phyloP scores from a whole-genome alignment of 2,329 filamentous ascomycete genomes.

The Endocalyx cinctus region DNA sequence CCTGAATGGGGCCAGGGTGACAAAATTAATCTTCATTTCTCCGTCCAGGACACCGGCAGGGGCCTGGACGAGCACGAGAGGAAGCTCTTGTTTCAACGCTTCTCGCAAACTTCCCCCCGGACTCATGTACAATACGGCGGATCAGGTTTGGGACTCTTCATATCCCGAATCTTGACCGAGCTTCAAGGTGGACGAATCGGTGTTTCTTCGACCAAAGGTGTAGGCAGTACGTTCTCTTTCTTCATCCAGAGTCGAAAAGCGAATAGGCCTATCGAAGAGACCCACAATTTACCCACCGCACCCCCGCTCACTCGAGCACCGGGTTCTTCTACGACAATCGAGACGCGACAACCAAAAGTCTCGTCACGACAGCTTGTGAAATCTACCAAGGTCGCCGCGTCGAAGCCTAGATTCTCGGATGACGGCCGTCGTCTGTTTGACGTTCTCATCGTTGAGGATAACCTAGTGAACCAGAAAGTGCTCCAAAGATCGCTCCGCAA shows the following conservation, averaged over 20 bases:
- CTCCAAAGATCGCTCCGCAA: conserved; percentile 58
- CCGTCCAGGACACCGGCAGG: conserved; percentile 68
- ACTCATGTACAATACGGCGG: conserved; percentile 71
- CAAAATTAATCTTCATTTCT: conserved; percentile 66
- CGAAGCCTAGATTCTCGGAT: conserved; percentile 21
- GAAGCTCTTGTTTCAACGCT: conserved; percentile 63
- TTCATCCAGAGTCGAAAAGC: conserved; percentile 66
- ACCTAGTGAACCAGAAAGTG: conserved; percentile 62
- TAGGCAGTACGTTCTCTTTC: conserved; percentile 72
- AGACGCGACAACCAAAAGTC: conserved; percentile 22
- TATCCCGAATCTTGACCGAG: conserved; percentile 70
- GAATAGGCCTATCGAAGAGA: conserved; percentile 32
- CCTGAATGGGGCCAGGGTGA: conserved; percentile 69
- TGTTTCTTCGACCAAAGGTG: conserved; percentile 60
- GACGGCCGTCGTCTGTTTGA: conserved; percentile 39
- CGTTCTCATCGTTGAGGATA: conserved; percentile 64
- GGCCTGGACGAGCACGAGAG: conserved; percentile 61
- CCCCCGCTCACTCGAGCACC: conserved; percentile 25
- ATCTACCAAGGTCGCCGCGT: conserved; percentile 6
- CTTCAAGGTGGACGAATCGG: conserved; percentile 75
- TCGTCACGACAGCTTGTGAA: conserved; percentile 8
- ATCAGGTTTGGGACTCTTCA: conserved; percentile 68
- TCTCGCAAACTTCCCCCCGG: conserved; percentile 63
- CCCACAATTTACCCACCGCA: conserved; percentile 26
- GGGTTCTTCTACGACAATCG: conserved; percentile 28